Conservation (phyloP, 2,329 filamentous ascomycete genomes). For the Claviceps pazoutovae region DNA sequence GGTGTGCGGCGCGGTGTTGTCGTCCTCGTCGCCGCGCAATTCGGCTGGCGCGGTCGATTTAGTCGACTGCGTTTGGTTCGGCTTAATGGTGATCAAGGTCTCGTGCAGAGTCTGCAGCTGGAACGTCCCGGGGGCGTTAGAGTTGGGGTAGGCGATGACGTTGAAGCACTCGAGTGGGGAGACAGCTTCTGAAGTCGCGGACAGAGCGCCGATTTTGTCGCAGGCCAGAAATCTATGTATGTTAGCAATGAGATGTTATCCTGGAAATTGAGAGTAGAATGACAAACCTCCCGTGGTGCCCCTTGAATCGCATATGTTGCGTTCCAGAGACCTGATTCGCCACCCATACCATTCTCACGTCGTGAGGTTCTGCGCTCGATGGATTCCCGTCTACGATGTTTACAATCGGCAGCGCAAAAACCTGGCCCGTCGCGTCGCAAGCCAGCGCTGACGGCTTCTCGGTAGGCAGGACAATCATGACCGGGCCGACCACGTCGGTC, state of each 20-base stretch:
- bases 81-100: conserved; percentile 52
- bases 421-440: conserved; percentile 73
- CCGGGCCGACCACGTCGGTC: conserved; percentile 64
- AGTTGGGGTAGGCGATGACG: conserved; percentile 31
- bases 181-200: conserved; percentile 67
- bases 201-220: conserved; percentile 68
- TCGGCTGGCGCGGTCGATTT: conserved; percentile 41
- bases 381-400: conserved; percentile 79
- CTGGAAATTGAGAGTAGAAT: no score
- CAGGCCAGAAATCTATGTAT: conserved; percentile 61
- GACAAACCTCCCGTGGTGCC: conserved; percentile 59
- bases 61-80: conserved; percentile 28
- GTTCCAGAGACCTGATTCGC: conserved; percentile 73
- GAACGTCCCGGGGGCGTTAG: conserved; percentile 55
- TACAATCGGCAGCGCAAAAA: conserved; percentile 70
- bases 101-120: conserved; percentile 60
- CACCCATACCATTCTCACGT: conserved; percentile 92
- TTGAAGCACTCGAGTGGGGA: conserved; percentile 72
- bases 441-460: conserved; percentile 61
- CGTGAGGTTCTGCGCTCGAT: conserved; percentile 81
- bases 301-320: conserved; percentile 73
- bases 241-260: no score
- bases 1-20: conserved; percentile 48
- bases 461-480: conserved; percentile 71
- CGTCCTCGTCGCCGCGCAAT: conserved; percentile 61